Percentiles rank a stretch among this genome's conserved stretches.
Evolutionary conservation across 176 grass and related monocot genomes (phyloP).

Genomic region (Microstegium vimineum): DNA sequence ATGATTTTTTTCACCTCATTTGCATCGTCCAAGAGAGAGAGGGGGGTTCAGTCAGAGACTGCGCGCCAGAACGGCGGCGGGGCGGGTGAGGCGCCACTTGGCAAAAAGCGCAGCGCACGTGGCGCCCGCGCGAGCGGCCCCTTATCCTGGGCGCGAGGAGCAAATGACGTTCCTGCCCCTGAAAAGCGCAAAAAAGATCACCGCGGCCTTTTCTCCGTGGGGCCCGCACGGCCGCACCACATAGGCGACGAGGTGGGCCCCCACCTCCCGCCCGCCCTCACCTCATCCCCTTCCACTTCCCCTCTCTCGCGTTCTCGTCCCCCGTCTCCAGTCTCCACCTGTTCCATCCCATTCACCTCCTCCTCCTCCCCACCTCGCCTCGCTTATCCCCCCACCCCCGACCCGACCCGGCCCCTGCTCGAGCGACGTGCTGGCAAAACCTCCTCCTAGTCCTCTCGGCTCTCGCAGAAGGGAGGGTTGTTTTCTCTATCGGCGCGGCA

Average conservation of each 20-base stretch:
- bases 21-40: no score
- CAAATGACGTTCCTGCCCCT: slow-evolving; percentile 30
- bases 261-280: neutral
- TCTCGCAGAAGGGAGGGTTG: neutral
- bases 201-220: neutral
- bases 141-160: slow-evolving; percentile 12
- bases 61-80: no score
- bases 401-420: neutral
- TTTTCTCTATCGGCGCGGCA: neutral
- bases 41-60: no score
- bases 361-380: neutral
- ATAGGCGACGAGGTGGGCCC: neutral
- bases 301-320: neutral
- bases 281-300: neutral
- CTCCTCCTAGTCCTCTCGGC: neutral
- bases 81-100: slow-evolving; percentile 25
- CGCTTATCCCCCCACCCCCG: neutral
- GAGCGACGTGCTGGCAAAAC: slow-evolving; percentile 1
- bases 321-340: neutral
- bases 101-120: slow-evolving; percentile 29
- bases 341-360: neutral
- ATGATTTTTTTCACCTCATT: no score
- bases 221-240: neutral
- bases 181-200: slow-evolving; percentile 56
- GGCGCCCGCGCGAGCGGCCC: neutral